phyloP scores from a whole-genome alignment of 257 asterid species.

The Pogostemon cablin region DNA sequence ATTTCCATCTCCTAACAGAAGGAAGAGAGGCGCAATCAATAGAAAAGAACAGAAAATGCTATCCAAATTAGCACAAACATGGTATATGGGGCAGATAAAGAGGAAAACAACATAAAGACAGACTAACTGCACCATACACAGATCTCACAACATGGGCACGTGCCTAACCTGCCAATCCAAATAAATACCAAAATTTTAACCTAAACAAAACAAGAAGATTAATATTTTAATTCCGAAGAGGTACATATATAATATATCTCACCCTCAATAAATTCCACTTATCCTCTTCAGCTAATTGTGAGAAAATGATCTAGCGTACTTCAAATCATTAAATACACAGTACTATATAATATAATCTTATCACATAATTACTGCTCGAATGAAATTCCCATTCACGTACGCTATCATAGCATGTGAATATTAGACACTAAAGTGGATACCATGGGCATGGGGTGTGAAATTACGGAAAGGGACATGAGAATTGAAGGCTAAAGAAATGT shows the following conservation, averaged over 20 bases:
- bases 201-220: background rate
- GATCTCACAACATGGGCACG: slow-evolving; percentile 63
- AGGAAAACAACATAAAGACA: slow-evolving; percentile 35
- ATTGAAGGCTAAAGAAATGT: background rate
- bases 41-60: slow-evolving; percentile 18
- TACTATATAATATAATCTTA: background rate
- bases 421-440: background rate
- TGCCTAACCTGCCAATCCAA: slow-evolving; percentile 42
- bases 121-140: slow-evolving; percentile 28
- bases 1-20: slow-evolving; percentile 1
- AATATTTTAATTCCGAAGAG: background rate
- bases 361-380: background rate
- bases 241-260: background rate
- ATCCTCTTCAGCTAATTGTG: slow-evolving; percentile 19
- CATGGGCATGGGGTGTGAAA: background rate
- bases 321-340: slow-evolving; percentile 1
- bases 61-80: slow-evolving; percentile 36
- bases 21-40: background rate
- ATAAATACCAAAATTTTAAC: slow-evolving; percentile 24
- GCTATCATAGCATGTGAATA: slow-evolving; percentile 28
- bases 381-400: background rate
- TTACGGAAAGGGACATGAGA: slow-evolving; percentile 14
- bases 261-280: background rate
- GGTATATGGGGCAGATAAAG: slow-evolving; percentile 29
- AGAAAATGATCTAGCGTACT: slow-evolving; percentile 9